A percentile compares a stretch with the other conserved stretches of the same genome.
These are phyloP conservation scores for Thraustochytrium sp. DNA, from an alignment of 352 stramenopile species.

Conservation along the genomic window DNA sequence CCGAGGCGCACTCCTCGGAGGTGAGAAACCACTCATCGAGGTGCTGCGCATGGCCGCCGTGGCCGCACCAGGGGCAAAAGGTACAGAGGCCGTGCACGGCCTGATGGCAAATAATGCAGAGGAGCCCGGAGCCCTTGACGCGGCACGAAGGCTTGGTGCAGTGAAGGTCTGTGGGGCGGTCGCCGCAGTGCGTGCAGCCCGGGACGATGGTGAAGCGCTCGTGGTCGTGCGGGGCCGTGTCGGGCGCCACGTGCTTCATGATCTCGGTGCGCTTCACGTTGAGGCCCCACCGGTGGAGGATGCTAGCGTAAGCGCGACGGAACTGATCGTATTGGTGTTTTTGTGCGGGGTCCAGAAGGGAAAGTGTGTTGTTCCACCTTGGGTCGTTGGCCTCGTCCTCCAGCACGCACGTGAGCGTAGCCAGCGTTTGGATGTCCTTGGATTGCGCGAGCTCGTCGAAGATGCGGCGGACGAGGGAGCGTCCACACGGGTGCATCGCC, in stretches of 20 bases:
- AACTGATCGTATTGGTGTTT: neutral
- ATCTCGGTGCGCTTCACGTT: conserved; percentile 29
- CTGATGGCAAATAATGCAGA: neutral
- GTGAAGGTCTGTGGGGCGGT: neutral
- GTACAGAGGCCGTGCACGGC: neutral
- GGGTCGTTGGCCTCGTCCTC: neutral
- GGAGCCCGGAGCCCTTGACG: neutral
- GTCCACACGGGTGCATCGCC: conserved; percentile 30
- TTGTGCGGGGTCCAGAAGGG: neutral
- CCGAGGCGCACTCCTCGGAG: conserved; percentile 7
- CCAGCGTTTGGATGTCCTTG: conserved; percentile 30
- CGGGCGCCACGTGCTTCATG: conserved; percentile 26
- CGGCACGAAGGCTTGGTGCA: neutral
- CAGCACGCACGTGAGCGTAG: neutral
- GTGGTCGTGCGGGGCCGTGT: neutral
- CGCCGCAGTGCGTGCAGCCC: neutral
- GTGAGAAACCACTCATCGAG: conserved; percentile 7
- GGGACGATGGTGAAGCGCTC: neutral
- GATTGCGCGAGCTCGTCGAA: neutral
- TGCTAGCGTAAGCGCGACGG: conserved; percentile 8
- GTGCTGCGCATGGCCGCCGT: conserved; percentile 24
- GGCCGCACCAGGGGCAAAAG: conserved; percentile 32
- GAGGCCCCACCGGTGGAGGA: conserved; percentile 30
- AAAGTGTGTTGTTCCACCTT: neutral
- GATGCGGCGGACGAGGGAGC: neutral